Conservation (phyloP, 176 grass and related monocot genomes). For the Puccinellia tenuiflora region DNA sequence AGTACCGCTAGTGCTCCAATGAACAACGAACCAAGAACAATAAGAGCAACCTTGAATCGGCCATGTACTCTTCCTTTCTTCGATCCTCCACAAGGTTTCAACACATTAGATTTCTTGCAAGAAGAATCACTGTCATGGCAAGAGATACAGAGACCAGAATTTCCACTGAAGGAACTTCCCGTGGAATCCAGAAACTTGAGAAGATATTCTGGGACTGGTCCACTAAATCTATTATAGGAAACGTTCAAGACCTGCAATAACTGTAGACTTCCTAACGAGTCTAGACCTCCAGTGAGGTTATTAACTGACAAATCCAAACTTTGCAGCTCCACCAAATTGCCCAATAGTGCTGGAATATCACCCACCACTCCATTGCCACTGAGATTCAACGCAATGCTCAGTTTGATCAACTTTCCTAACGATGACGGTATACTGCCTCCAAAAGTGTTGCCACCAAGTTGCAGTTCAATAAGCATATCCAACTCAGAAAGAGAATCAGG, state of each 20-base stretch:
- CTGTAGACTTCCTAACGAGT: slow-evolving; percentile 27
- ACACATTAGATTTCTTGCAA: slow-evolving; percentile 27
- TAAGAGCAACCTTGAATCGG: slow-evolving; percentile 27
- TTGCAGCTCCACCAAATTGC: slow-evolving; percentile 37
- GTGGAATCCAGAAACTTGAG: slow-evolving; percentile 38
- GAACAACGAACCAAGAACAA: slow-evolving; percentile 46
- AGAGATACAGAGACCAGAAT: slow-evolving; percentile 44
- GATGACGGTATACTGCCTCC: slow-evolving; percentile 59
- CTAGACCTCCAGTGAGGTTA: slow-evolving; percentile 52
- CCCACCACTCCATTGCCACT: slow-evolving; percentile 50
- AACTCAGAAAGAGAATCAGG: slow-evolving; percentile 48
- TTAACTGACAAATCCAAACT: slow-evolving; percentile 65
- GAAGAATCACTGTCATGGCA: slow-evolving; percentile 31
- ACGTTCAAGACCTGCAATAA: slow-evolving; percentile 46
- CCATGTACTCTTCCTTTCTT: slow-evolving; percentile 8
- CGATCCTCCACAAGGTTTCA: slow-evolving; percentile 31
- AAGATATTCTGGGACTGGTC: slow-evolving; percentile 46
- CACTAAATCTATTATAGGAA: slow-evolving; percentile 59
- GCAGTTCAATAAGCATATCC: slow-evolving; percentile 55
- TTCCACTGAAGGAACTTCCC: slow-evolving; percentile 51
- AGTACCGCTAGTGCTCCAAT: slow-evolving; percentile 21
- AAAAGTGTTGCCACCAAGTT: slow-evolving; percentile 75
- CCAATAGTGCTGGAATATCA: slow-evolving; percentile 31
- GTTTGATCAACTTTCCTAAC: slow-evolving; percentile 41
- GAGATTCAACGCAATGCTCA: slow-evolving; percentile 58